phyloP scores from a whole-genome alignment of 371 early-diverging fungal genomes.

The Mortierella sp. region DNA sequence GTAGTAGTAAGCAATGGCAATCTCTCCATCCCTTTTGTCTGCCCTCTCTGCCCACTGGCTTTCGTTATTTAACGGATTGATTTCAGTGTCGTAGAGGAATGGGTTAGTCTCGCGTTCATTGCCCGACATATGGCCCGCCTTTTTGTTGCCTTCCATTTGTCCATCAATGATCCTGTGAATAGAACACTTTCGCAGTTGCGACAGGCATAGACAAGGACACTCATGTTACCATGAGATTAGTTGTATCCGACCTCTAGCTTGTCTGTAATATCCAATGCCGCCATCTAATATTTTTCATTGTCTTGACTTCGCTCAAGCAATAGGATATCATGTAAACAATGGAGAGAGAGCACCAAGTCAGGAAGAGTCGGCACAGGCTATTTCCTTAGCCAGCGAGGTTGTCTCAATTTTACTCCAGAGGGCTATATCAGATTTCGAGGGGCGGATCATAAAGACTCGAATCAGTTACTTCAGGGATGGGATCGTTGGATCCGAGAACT shows the following conservation, averaged over 20 bases:
- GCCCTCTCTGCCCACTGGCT: slow-evolving; percentile 22
- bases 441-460: too few species aligned
- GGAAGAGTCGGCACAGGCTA: too few species aligned
- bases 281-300: neutral
- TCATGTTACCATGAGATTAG: slow-evolving; percentile 9
- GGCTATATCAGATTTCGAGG: too few species aligned
- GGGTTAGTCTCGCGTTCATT: slow-evolving; percentile 26
- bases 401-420: too few species aligned
- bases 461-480: slow-evolving; percentile 7
- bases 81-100: slow-evolving; percentile 25
- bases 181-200: slow-evolving; percentile 18
- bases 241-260: slow-evolving; percentile 16
- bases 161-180: slow-evolving; percentile 25
- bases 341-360: too few species aligned
- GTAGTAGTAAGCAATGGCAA: too few species aligned
- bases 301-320: too few species aligned
- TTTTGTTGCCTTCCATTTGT: slow-evolving; percentile 23
- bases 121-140: slow-evolving; percentile 16
- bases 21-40: too few species aligned
- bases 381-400: too few species aligned
- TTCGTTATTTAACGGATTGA: slow-evolving; percentile 22
- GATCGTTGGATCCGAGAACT: slow-evolving; percentile 16
- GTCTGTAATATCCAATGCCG: neutral
- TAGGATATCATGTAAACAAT: too few species aligned
- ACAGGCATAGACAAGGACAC: slow-evolving; percentile 22